A percentile compares a stretch with the other conserved stretches of the same genome.
These are phyloP conservation scores for Aspergillus tanneri DNA, from an alignment of 2,329 filamentous ascomycete species.

Conservation along the genomic window DNA sequence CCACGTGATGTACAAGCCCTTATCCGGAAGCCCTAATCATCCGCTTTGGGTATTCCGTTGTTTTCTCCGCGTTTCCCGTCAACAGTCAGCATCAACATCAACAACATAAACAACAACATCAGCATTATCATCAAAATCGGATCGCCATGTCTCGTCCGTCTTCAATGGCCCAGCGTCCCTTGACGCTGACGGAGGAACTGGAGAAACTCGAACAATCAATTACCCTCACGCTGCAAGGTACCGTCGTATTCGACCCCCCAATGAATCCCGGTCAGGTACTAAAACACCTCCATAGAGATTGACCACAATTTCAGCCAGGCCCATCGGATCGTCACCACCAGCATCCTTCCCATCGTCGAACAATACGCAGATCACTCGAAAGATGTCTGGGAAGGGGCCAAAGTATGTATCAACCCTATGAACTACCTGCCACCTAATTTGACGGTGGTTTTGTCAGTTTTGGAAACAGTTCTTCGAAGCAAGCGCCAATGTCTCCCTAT, in stretches of 20 bases:
- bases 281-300: constrained; percentile 66
- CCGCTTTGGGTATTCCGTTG: constrained; percentile 31
- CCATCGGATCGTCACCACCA: constrained; percentile 91
- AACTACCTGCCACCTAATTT: neutral
- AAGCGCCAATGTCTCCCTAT: constrained; percentile 93
- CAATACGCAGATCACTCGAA: constrained; percentile 92
- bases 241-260: constrained; percentile 8
- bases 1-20: constrained; percentile 36
- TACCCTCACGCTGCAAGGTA: constrained; percentile 89
- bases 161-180: constrained; percentile 51
- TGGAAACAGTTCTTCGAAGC: constrained; percentile 99
- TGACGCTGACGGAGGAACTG: constrained; percentile 90
- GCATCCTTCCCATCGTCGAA: constrained; percentile 88
- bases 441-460: constrained; percentile 55
- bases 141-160: constrained; percentile 52
- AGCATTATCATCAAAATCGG: neutral
- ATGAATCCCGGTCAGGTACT: constrained; percentile 12
- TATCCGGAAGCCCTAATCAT: constrained; percentile 36
- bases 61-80: constrained; percentile 28
- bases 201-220: constrained; percentile 96
- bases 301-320: constrained; percentile 97
- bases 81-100: no score
- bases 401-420: constrained; percentile 55
- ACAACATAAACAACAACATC: constrained; percentile 23
- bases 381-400: constrained; percentile 94